phyloP scores from a whole-genome alignment of 768 basidiomycete species.

The Lactarius sanguifluus region DNA sequence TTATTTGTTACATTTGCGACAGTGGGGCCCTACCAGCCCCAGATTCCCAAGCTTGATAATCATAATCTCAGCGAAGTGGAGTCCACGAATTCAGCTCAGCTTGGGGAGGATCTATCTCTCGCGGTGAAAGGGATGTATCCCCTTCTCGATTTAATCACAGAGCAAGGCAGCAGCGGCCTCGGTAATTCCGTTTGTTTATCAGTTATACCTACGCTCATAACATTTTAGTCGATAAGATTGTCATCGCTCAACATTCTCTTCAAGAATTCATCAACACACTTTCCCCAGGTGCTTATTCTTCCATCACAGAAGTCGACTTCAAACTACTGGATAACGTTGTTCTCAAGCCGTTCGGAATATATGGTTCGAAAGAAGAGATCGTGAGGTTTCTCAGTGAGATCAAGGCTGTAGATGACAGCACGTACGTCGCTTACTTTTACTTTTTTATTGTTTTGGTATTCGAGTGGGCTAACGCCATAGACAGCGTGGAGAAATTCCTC shows the following conservation, averaged over 20 bases:
- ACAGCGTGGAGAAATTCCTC: background rate
- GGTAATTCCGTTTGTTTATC: background rate
- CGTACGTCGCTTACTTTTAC: background rate
- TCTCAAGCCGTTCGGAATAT: background rate
- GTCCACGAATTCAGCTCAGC: background rate
- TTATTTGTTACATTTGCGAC: background rate
- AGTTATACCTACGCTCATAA: background rate
- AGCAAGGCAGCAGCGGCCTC: background rate
- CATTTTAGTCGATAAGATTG: slow-evolving; percentile 1
- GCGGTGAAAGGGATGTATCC: background rate
- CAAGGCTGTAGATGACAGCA: background rate
- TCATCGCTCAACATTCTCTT: background rate
- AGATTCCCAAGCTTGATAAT: background rate
- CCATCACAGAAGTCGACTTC: background rate
- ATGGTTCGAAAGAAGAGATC: background rate
- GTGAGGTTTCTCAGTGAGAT: background rate
- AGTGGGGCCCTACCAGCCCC: background rate
- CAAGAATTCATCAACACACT: background rate
- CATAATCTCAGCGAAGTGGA: background rate
- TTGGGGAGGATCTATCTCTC: background rate
- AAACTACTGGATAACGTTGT: background rate
- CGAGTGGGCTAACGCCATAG: background rate
- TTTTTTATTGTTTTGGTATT: background rate
- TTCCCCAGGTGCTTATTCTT: background rate
- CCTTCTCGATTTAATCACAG: background rate